Evolutionary conservation across 2,329 filamentous ascomycete species (phyloP).

Genomic region (Plectosphaerella cucumerina): DNA sequence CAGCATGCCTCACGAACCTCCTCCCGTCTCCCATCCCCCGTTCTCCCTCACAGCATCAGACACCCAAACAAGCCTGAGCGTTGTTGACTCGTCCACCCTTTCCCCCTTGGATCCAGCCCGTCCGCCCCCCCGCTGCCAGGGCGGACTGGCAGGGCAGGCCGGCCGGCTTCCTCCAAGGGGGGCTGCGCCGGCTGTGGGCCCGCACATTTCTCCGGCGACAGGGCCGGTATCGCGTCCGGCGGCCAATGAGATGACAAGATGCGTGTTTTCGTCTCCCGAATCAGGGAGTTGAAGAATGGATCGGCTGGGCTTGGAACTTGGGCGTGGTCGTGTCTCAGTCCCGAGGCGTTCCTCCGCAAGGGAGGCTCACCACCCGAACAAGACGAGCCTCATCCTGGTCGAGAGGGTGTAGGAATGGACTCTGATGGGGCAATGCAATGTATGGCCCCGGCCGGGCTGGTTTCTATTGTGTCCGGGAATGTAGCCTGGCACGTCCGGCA

Average conservation of each 20-base stretch:
- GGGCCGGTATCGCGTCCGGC: not conserved
- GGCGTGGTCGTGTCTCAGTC: not conserved
- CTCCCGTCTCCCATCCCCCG: not conserved
- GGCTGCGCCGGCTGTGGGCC: not conserved
- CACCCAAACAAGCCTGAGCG: too few relatives aligned
- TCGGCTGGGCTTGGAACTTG: not conserved
- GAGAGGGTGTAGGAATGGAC: too few relatives aligned
- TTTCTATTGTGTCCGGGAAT: not conserved
- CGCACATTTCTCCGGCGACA: not conserved
- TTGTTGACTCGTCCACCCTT: too few relatives aligned
- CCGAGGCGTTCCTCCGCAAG: not conserved
- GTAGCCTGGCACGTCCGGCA: too few relatives aligned
- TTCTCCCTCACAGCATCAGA: not conserved
- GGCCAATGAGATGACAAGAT: not conserved
- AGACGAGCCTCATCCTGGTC: not conserved
- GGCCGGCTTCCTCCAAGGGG: not conserved
- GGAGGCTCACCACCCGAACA: not conserved
- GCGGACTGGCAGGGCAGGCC: too few relatives aligned
- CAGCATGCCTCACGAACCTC: too few relatives aligned
- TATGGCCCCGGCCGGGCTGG: too few relatives aligned
- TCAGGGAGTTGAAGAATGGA: constrained; percentile 1
- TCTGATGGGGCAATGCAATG: too few relatives aligned
- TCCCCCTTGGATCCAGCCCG: too few relatives aligned
- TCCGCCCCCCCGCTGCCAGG: too few relatives aligned
- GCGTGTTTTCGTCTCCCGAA: not conserved